A percentile compares a stretch with the other conserved stretches of the same genome.
These are phyloP conservation scores for Gossypium herbaceum DNA, from an alignment of 345 rosid species.

Conservation along the genomic window DNA sequence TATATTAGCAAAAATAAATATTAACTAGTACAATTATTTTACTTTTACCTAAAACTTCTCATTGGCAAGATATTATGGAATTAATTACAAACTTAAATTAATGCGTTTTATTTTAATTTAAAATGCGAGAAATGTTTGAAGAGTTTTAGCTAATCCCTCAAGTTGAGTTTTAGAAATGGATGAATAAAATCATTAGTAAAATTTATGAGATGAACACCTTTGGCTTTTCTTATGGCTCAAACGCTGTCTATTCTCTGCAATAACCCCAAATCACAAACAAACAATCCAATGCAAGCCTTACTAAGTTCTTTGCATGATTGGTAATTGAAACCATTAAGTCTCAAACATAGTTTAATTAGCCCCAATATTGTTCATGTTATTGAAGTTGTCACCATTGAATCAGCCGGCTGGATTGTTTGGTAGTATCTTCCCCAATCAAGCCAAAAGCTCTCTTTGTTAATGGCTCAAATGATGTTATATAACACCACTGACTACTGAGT, in stretches of 20 bases:
- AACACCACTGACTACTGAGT: neutral
- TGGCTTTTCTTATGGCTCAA: neutral
- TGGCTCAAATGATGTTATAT: constrained; percentile 5
- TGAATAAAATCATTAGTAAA: neutral
- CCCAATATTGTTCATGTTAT: neutral
- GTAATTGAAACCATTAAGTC: neutral
- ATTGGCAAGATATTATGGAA: too few relatives aligned
- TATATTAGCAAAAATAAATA: too few relatives aligned
- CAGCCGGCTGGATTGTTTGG: constrained; percentile 25
- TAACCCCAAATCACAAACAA: neutral
- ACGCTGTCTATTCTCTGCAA: neutral
- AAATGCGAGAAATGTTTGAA: neutral
- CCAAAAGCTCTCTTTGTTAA: constrained; percentile 11
- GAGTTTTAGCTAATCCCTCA: neutral
- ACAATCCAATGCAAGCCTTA: neutral
- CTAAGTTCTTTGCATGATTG: neutral
- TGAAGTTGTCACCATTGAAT: constrained; percentile 6
- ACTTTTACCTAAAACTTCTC: too few relatives aligned
- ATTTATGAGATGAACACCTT: neutral
- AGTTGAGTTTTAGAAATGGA: neutral
- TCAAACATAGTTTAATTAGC: neutral
- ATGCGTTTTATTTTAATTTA: neutral
- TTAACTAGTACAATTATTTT: too few relatives aligned
- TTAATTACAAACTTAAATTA: neutral
- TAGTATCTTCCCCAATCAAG: neutral